Conservation (phyloP, 352 stramenopile species). For the Phytophthora litchii region DNA sequence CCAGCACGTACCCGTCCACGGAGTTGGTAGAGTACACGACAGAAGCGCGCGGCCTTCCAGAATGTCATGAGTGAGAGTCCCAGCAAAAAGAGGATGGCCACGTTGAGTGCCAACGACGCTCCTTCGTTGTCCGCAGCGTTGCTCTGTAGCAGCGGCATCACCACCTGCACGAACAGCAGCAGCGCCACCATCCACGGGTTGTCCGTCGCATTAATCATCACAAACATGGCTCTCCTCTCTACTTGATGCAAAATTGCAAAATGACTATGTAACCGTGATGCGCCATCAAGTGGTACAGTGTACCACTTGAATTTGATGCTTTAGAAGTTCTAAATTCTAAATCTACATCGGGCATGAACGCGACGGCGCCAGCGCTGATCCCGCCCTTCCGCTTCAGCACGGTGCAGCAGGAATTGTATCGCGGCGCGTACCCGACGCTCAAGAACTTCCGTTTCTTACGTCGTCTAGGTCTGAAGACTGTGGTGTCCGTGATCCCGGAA, state of each 20-base stretch:
- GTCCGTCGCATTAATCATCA: constrained; percentile 79
- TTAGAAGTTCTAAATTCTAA: neutral
- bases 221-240: constrained; percentile 53
- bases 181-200: constrained; percentile 84
- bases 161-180: constrained; percentile 78
- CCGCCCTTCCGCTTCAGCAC: constrained; percentile 89
- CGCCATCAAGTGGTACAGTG: constrained; percentile 23
- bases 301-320: constrained; percentile 8
- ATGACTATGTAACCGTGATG: constrained; percentile 14
- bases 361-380: constrained; percentile 73
- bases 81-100: constrained; percentile 64
- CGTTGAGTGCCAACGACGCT: constrained; percentile 51
- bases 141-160: constrained; percentile 78
- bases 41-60: constrained; percentile 63
- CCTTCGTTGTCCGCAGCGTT: constrained; percentile 62
- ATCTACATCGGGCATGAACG: constrained; percentile 32
- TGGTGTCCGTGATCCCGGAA: constrained; percentile 85
- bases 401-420: constrained; percentile 82
- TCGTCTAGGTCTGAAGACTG: constrained; percentile 72
- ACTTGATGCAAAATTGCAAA: constrained; percentile 12
- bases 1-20: constrained; percentile 32
- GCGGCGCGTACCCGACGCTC: constrained; percentile 83
- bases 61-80: constrained; percentile 59
- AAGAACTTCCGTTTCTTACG: constrained; percentile 88
- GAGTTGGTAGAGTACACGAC: constrained; percentile 56